These are phyloP conservation scores for Castanospermum australe DNA, from an alignment of 306 rosid species.

Conservation along the genomic window DNA sequence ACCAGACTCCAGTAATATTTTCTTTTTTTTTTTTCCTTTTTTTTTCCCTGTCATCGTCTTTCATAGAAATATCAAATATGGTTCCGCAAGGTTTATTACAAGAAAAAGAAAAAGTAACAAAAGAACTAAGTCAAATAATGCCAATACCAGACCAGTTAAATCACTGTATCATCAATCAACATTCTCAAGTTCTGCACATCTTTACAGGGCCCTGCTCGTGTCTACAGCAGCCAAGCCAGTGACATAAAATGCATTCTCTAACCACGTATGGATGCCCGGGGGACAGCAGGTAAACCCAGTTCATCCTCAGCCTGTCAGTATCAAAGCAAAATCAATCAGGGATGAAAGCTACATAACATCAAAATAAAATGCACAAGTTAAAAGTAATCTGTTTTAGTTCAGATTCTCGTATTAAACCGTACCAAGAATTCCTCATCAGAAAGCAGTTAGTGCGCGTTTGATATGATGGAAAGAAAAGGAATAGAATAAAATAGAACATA, in stretches of 20 bases:
- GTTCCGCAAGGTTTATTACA: constrained; percentile 17
- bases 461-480: no score
- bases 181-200: constrained; percentile 57
- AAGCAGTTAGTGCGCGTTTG: no score
- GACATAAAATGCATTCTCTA: constrained; percentile 26
- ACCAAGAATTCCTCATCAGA: neutral
- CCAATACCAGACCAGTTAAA: constrained; percentile 26
- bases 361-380: neutral
- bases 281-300: constrained; percentile 90
- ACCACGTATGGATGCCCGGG: constrained; percentile 79
- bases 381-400: neutral
- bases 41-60: neutral
- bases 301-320: constrained; percentile 76
- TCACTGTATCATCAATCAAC: constrained; percentile 29
- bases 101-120: neutral
- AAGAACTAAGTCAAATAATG: constrained; percentile 23
- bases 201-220: constrained; percentile 43
- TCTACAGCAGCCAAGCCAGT: constrained; percentile 10
- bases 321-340: constrained; percentile 27
- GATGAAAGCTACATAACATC: neutral
- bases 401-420: neutral
- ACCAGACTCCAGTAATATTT: neutral
- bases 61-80: constrained; percentile 11
- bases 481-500: no score
- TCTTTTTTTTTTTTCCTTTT: neutral